Conservation (phyloP, 1,284 basidiomycete genomes). For the Fomes fomentarius region DNA sequence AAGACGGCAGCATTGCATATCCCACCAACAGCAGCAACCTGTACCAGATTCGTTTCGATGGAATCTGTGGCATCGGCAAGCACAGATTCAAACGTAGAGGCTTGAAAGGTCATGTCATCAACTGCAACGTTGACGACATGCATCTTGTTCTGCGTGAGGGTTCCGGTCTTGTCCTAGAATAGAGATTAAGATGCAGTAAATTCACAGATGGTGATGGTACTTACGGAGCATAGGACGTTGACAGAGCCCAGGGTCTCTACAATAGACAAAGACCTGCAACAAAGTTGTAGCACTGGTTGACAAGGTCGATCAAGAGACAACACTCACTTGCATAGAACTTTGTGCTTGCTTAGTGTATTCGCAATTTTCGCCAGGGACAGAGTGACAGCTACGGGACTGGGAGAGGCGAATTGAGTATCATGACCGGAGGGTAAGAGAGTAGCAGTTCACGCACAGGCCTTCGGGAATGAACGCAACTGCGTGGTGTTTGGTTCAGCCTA, state of each 20-base stretch:
- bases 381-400: conserved; percentile 47
- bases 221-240: conserved; percentile 42
- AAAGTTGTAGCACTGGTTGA: neutral
- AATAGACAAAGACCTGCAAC: conserved; percentile 25
- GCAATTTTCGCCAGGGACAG: conserved; percentile 51
- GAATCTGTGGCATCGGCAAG: conserved; percentile 5
- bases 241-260: conserved; percentile 55
- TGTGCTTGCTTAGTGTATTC: conserved; percentile 53
- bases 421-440: neutral
- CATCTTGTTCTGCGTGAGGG: conserved; percentile 56
- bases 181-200: too few relatives aligned
- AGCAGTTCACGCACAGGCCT: conserved; percentile 36
- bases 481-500: neutral
- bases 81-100: conserved; percentile 4
- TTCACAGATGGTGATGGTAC: conserved; percentile 11
- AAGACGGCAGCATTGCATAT: conserved; percentile 65
- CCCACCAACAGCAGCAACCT: conserved; percentile 47
- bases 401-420: neutral
- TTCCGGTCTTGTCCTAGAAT: conserved; percentile 47
- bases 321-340: conserved; percentile 58
- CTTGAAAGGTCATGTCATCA: conserved; percentile 43
- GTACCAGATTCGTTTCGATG: conserved; percentile 25
- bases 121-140: conserved; percentile 39
- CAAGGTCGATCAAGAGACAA: neutral
- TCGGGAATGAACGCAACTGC: conserved; percentile 62